Evolutionary conservation across 192 early-diverging fungal genomes (phyloP), one percentile per base, ranked within the genome.

Genomic region (Podochytrium sp.): DNA sequence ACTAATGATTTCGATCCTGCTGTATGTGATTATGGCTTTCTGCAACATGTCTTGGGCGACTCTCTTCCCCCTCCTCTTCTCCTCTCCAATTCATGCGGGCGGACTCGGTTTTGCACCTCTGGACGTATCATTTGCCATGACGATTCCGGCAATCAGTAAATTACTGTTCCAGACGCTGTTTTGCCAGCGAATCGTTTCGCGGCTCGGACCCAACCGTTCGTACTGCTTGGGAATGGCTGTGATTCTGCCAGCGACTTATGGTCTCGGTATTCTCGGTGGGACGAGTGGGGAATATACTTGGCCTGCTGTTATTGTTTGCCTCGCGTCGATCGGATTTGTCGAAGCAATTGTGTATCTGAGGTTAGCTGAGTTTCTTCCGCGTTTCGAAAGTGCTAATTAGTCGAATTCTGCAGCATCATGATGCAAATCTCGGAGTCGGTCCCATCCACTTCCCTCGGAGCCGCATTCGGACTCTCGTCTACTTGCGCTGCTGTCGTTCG

Each of bases 31-130:
- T 23, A 86, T 83, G 29, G 81, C 84, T 12, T 81, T 78, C 65
- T 68, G 68, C 70, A 83, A 80, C 75, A 82, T 80, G 68, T 51
- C 75, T 1, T 85, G 83, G 62, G 53, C 67, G 32, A 73, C 78
- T 1, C 47, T 76, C 18, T 43, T 83, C 12, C 78, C 84, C 14
- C 80, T 86, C 14, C 81, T 75, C 52, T 80, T 83, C 56, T 70
- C 81, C 2, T 49, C 84, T 16, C 18, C 52, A 14, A 4, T 39
- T 4, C n/a, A 71, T 29, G 6, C 33, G 25, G 69, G 69, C 20
- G 69, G 69, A 25, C 53, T 83, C 20, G 75, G 52, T 25, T 65
- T 79, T 6, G 43, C 71, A 16, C 38, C 80, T 1, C 50, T 55
- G 12, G 50, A 50, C 3, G 47, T 75, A 3, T 70, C 81, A 1